Percentiles rank a stretch among this genome's conserved stretches.
phyloP scores from a whole-genome alignment of 805 yeast species.

The Schwanniomyces occidentalis region DNA sequence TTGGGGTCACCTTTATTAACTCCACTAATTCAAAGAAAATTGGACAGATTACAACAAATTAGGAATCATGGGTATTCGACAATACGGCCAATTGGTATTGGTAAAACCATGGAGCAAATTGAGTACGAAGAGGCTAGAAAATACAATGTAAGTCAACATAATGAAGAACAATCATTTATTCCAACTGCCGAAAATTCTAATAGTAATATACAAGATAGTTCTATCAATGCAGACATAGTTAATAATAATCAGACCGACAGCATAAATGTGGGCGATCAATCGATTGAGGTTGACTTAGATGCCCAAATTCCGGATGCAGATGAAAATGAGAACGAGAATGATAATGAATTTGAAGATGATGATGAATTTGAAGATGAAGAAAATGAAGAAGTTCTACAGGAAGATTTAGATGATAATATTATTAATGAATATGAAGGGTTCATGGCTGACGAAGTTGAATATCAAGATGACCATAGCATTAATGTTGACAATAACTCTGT shows the following conservation, averaged over 20 bases:
- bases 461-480: conserved; percentile 40
- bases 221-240: conserved; percentile 8
- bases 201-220: conserved; percentile 10
- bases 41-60: conserved; percentile 25
- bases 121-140: conserved; percentile 23
- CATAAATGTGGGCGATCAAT: conserved; percentile 5
- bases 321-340: conserved; percentile 23
- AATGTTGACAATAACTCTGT: conserved; percentile 12
- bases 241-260: conserved; percentile 3
- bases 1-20: conserved; percentile 12
- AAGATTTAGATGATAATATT: conserved; percentile 11
- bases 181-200: conserved; percentile 26
- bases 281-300: conserved; percentile 41
- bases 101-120: conserved; percentile 41
- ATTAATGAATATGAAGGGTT: conserved; percentile 38
- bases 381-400: conserved; percentile 10
- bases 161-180: conserved; percentile 15
- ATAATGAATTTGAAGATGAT: conserved; percentile 17
- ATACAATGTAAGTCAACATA: conserved; percentile 11
- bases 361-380: conserved; percentile 12
- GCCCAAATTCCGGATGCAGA: conserved; percentile 47
- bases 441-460: conserved; percentile 50
- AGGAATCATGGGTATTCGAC: conserved; percentile 34
- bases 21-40: conserved; percentile 21
- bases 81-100: conserved; percentile 40